phyloP scores from a whole-genome alignment of 148 eudicot species.

The Spergularia bocconei region DNA sequence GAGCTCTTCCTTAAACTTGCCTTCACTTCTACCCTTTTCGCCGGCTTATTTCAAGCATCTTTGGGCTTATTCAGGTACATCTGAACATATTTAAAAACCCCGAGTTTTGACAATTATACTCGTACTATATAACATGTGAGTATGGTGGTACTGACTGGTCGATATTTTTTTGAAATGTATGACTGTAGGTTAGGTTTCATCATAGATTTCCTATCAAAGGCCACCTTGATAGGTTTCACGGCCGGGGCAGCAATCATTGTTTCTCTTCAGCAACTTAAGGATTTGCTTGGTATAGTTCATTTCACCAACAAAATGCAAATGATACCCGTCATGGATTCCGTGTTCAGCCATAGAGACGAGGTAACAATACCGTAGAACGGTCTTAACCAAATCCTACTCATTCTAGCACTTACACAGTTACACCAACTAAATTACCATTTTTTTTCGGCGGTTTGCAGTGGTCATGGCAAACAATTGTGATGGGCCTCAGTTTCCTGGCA shows the following conservation, averaged over 20 bases:
- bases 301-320: conserved; percentile 84
- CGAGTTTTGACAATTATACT: too few species aligned
- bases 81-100: too few species aligned
- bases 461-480: conserved; percentile 77
- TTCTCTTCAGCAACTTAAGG: conserved; percentile 87
- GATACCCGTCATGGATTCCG: conserved; percentile 64
- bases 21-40: conserved; percentile 78
- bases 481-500: conserved; percentile 68
- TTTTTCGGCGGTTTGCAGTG: conserved; percentile 51
- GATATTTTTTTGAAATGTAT: too few species aligned
- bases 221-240: conserved; percentile 91
- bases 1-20: conserved; percentile 70
- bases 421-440: too few species aligned
- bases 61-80: conserved; percentile 69
- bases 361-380: conserved; percentile 26
- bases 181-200: conserved; percentile 76
- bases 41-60: conserved; percentile 80
- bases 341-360: conserved; percentile 59
- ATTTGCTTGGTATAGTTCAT: conserved; percentile 81
- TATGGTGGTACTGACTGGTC: too few species aligned
- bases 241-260: conserved; percentile 94
- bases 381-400: too few species aligned
- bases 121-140: too few species aligned
- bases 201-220: conserved; percentile 90
- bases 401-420: too few species aligned